Base-by-base conservation (phyloP, 2,329 filamentous ascomycete genomes). In the Ophiostoma novo-ulmi region DNA sequence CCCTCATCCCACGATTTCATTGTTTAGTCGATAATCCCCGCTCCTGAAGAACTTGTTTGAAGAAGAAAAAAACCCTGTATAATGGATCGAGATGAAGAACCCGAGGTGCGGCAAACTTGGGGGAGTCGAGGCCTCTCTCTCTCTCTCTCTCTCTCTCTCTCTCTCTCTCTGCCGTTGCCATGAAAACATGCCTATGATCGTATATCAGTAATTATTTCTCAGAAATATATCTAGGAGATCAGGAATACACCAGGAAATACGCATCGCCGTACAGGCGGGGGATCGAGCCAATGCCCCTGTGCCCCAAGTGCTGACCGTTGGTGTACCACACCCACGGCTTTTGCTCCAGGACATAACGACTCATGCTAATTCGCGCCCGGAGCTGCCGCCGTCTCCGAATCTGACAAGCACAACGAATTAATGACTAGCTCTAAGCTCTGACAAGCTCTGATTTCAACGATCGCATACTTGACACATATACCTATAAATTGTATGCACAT, bases 271-370 rank as follows among this genome's bases (percentile, higher is more conserved):
- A 17, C 26, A 35, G 26, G 58, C 26, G 26, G 22, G 26, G 7
- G 58, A 63, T 63, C 58, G 58, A 63, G 58, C 14, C 14, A 14
- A 35, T 35, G 58, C 26, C 58, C 58, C 58, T 63, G 58, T 63
- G 26, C 58, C 13, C 58, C 58, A 63, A 35, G 58, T 11, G 58
- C 22, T 63, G 58, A 35, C 58, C 26, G 26, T 63, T 35, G 6
- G 11, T 63, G 58, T 36, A 63, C 22, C 58, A 63, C 26, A 63
- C 58, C 58, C 58, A 35, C 58, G 26, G 14, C 13, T 36, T 63
- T 26, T 63, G 58, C 14, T 63, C 14, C 11, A 26, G n/a, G 52
- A 26, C 17, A 26, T 26, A 58, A 58, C n/a, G n/a, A 58, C n/a
- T 1, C 52, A 58, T 26, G 52, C 52, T 58, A 11, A 58, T 58